Evolutionary conservation across 2,329 filamentous ascomycete genomes (phyloP).

Genomic region (Sporothrix dimorphospora): DNA sequence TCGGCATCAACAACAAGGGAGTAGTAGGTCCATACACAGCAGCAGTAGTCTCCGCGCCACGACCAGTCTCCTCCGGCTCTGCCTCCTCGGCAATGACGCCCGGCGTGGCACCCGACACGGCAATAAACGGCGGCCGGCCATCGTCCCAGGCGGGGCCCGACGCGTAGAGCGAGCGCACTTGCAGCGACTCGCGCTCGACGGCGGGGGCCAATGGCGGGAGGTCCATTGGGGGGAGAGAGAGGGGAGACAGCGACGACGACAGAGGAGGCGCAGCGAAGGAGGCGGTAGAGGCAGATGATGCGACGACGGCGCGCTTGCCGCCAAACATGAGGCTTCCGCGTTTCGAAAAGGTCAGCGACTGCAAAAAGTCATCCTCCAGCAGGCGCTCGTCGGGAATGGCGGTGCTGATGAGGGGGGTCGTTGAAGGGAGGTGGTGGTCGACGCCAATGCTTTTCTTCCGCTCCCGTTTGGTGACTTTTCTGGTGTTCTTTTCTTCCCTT

Average conservation of each 20-base stretch:
- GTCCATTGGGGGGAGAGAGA: slow-evolving; percentile 5
- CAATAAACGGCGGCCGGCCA: slow-evolving; percentile 51
- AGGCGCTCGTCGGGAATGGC: slow-evolving; percentile 60
- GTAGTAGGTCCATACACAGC: slow-evolving; percentile 19
- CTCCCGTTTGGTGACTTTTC: not conserved
- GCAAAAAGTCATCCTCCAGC: slow-evolving; percentile 62
- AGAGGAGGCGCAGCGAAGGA: slow-evolving; percentile 24
- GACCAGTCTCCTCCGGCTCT: slow-evolving; percentile 53
- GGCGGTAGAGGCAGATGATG: slow-evolving; percentile 20
- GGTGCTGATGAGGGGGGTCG: slow-evolving; percentile 54
- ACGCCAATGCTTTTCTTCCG: not conserved
- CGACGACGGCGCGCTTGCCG: slow-evolving; percentile 45
- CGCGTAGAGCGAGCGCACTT: slow-evolving; percentile 69
- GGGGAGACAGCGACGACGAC: slow-evolving; percentile 35
- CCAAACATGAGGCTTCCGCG: slow-evolving; percentile 66
- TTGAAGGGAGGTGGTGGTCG: not conserved
- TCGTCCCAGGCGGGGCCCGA: slow-evolving; percentile 46
- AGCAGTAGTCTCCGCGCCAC: slow-evolving; percentile 7
- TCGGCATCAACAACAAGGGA: slow-evolving; percentile 6
- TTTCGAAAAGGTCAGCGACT: slow-evolving; percentile 62
- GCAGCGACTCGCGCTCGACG: slow-evolving; percentile 65
- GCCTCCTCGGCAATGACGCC: slow-evolving; percentile 56
- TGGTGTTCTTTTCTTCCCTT: slow-evolving; percentile 12
- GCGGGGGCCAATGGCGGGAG: slow-evolving; percentile 53
- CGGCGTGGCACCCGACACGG: slow-evolving; percentile 54